Evolutionary conservation across 2,329 filamentous ascomycete genomes (phyloP), one percentile per base, ranked within the genome.

Genomic region (Fonsecaea nubica): DNA sequence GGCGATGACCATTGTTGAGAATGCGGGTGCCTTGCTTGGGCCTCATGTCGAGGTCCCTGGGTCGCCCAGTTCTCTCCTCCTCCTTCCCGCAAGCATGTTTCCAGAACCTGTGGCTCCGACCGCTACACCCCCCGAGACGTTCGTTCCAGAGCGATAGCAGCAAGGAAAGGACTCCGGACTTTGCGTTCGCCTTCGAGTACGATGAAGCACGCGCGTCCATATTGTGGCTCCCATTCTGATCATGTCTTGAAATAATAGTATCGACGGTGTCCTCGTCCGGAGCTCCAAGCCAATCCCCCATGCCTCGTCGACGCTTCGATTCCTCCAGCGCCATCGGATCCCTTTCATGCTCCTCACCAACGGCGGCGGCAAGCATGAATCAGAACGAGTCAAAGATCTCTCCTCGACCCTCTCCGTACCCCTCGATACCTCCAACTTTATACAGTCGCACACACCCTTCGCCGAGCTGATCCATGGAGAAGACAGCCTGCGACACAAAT

Each of bases 271-370:
- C n/a, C 87, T 99, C 21, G 85, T 98, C 36, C 92, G 93, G 75
- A 90, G 91, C 67, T 87, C 90, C 3, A 87, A 89, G 69, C 89
- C 92, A 2, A 89, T 98, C 55, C 90, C 92, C 1, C 90, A 91
- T 36, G 94, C 95, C 1, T 83, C 87, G 1, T 85, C 91, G 74
- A 86, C 93, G 13, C 85, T 99, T 21, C 81, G 83, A 35, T 90
- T 88, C 74, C 88, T 98, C 21, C 88, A 93, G 72, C 80, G 85
- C 55, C 85, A 93, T 74, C 84, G 86, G 55, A 92, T 97, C 54
- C 93, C 93, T 12, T 98, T 96, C 80, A 94, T 99, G 74, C 87
- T 99, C 38, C 84, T 99, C 69, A 99, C 95, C 66, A 99, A 99
- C 79, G 95, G 95, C 72, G 95, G 95, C 50, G 95, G 95, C 65